Percentiles rank a stretch among this genome's conserved stretches.
phyloP scores from a whole-genome alignment of 768 basidiomycete genomes.

The Boletus rufocinnamomeus region DNA sequence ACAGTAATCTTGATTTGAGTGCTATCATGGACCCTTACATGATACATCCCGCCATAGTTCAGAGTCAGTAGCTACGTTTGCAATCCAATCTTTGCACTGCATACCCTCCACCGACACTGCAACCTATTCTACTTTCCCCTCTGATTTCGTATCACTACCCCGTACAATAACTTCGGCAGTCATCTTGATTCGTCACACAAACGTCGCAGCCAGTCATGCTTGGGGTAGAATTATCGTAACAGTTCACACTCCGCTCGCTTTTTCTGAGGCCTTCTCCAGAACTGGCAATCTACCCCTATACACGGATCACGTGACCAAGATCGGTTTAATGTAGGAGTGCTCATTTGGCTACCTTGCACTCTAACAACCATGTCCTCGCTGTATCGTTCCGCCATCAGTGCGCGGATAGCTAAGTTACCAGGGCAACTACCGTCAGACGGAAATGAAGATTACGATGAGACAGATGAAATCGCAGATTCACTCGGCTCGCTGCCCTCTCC shows the following conservation, averaged over 20 bases:
- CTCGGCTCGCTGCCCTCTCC: constrained; percentile 59
- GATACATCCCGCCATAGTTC: neutral
- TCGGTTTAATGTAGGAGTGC: neutral
- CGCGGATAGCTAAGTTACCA: constrained; percentile 77
- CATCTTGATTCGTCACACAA: too few relatives aligned
- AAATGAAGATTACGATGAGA: constrained; percentile 42
- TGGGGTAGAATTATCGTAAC: too few relatives aligned
- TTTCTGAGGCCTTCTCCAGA: too few relatives aligned
- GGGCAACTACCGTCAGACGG: constrained; percentile 44
- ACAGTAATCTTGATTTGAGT: neutral
- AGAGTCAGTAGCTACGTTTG: neutral
- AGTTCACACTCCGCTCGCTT: too few relatives aligned
- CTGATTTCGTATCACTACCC: too few relatives aligned
- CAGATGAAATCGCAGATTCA: constrained; percentile 55
- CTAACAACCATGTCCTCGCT: constrained; percentile 59
- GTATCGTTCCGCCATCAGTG: constrained; percentile 74
- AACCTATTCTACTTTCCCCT: neutral
- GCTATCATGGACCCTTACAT: neutral
- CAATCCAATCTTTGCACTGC: neutral
- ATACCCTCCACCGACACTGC: neutral
- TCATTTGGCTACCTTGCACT: neutral
- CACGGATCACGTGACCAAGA: constrained; percentile 5
- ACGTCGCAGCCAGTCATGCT: too few relatives aligned
- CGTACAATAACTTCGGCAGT: too few relatives aligned
- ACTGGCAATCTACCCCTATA: too few relatives aligned